phyloP scores from a whole-genome alignment of 148 eudicot genomes.

The Heliosperma pusillum region DNA sequence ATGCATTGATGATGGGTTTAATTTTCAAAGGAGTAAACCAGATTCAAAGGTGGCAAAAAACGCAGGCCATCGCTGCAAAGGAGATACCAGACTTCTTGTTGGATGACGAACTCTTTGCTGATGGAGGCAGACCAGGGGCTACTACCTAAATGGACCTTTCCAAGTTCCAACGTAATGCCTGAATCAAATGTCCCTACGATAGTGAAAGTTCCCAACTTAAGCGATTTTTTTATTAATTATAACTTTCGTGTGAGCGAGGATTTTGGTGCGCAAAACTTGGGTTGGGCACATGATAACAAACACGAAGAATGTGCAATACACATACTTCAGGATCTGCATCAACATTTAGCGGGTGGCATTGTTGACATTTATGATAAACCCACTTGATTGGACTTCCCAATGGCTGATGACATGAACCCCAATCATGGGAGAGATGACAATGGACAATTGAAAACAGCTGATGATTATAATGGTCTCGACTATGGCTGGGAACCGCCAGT shows the following conservation, averaged over 20 bases:
- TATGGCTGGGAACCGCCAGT: conserved; percentile 26
- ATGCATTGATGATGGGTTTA: conserved; percentile 25
- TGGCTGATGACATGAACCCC: conserved; percentile 36
- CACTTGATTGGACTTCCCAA: conserved; percentile 40
- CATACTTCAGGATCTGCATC: conserved; percentile 31
- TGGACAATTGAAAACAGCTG: conserved; percentile 31
- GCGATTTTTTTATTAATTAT: conserved; percentile 28
- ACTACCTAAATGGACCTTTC: conserved; percentile 23
- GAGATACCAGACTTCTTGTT: conserved; percentile 29
- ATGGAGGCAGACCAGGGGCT: conserved; percentile 27
- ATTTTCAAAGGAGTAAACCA: conserved; percentile 30
- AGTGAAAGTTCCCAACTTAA: conserved; percentile 26
- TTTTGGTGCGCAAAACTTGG: conserved; percentile 25
- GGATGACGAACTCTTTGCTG: conserved; percentile 30
- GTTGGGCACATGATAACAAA: conserved; percentile 21
- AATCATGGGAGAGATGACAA: conserved; percentile 30
- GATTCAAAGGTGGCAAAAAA: conserved; percentile 31
- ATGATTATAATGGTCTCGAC: conserved; percentile 25
- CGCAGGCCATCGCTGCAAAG: conserved; percentile 25
- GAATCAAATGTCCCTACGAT: conserved; percentile 23
- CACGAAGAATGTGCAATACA: conserved; percentile 21
- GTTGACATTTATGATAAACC: conserved; percentile 44
- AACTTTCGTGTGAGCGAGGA: conserved; percentile 29
- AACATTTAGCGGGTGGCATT: conserved; percentile 62
- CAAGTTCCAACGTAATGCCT: conserved; percentile 19